These are phyloP conservation scores for Ilyonectria mors-panacis DNA, from an alignment of 2,329 filamentous ascomycete species.

Conservation along the genomic window DNA sequence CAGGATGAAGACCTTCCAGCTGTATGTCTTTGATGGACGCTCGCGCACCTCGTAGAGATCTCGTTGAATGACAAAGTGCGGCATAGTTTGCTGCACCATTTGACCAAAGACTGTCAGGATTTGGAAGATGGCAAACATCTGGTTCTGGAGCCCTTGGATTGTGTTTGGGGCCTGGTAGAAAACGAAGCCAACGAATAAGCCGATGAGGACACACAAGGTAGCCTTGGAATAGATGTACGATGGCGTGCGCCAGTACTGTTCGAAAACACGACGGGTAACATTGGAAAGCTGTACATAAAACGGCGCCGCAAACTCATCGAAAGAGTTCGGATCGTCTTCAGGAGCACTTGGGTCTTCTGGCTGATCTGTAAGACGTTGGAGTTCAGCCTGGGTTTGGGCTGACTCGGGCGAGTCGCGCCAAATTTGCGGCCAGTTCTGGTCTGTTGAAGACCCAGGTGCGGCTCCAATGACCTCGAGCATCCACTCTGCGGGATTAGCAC, in stretches of 20 bases:
- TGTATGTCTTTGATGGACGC: constrained; percentile 77
- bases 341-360: constrained; percentile 10
- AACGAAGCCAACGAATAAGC: constrained; percentile 70
- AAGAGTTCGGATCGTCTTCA: constrained; percentile 36
- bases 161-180: constrained; percentile 72
- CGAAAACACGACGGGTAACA: constrained; percentile 54
- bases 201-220: constrained; percentile 38
- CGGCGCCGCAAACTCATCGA: constrained; percentile 52
- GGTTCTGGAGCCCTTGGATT: constrained; percentile 78
- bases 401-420: constrained; percentile 55
- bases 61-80: constrained; percentile 78
- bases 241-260: constrained; percentile 60
- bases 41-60: constrained; percentile 79
- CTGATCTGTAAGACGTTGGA: constrained; percentile 45
- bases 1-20: constrained; percentile 77
- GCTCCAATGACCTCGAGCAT: constrained; percentile 67
- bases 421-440: constrained; percentile 55
- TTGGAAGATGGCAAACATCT: constrained; percentile 78
- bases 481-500: constrained; percentile 78
- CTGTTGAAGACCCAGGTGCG: constrained; percentile 64
- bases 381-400: constrained; percentile 50
- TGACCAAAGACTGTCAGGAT: constrained; percentile 78
- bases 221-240: constrained; percentile 75
- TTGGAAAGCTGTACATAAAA: constrained; percentile 51
- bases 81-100: constrained; percentile 77